These are phyloP conservation scores for Cyclotella kingstonii DNA, from an alignment of 108 stramenopile genomes.

Conservation along the genomic window DNA sequence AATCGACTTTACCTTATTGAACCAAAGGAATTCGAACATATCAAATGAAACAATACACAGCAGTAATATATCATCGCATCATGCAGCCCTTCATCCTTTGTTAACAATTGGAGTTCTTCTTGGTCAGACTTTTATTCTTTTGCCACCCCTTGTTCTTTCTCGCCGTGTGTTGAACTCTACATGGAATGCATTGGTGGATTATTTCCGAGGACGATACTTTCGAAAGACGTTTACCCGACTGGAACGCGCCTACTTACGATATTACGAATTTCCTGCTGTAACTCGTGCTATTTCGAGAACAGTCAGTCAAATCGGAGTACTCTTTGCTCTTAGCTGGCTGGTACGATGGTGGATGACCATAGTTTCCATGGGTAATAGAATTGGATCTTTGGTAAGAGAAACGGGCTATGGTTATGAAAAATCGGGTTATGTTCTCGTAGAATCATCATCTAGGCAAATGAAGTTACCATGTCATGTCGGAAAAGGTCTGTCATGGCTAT, in stretches of 20 bases:
- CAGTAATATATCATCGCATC: too few relatives aligned
- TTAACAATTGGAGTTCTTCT: too few relatives aligned
- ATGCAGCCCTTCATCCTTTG: too few relatives aligned
- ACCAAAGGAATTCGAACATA: too few relatives aligned
- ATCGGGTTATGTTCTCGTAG: constrained; percentile 1
- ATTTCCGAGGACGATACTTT: constrained; percentile 58
- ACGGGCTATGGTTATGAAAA: neutral
- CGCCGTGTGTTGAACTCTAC: constrained; percentile 39
- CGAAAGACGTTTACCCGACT: constrained; percentile 54
- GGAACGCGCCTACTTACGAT: constrained; percentile 43
- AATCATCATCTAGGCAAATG: constrained; percentile 15
- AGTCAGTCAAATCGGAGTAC: constrained; percentile 46
- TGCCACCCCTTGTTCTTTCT: constrained; percentile 35
- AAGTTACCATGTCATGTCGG: constrained; percentile 30
- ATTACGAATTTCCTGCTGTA: constrained; percentile 64
- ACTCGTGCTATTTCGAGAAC: constrained; percentile 45
- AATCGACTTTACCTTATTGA: too few relatives aligned
- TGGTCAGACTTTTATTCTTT: constrained; percentile 16
- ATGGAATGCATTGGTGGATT: constrained; percentile 45
- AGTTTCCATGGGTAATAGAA: constrained; percentile 12
- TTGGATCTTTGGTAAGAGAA: constrained; percentile 2
- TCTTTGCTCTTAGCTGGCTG: constrained; percentile 31
- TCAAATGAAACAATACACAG: too few relatives aligned
- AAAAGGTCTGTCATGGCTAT: constrained; percentile 49
- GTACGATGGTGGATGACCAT: constrained; percentile 43